A percentile compares a stretch with the other conserved stretches of the same genome.
phyloP scores from a whole-genome alignment of 805 yeast genomes.

The Barnettozyma populi region DNA sequence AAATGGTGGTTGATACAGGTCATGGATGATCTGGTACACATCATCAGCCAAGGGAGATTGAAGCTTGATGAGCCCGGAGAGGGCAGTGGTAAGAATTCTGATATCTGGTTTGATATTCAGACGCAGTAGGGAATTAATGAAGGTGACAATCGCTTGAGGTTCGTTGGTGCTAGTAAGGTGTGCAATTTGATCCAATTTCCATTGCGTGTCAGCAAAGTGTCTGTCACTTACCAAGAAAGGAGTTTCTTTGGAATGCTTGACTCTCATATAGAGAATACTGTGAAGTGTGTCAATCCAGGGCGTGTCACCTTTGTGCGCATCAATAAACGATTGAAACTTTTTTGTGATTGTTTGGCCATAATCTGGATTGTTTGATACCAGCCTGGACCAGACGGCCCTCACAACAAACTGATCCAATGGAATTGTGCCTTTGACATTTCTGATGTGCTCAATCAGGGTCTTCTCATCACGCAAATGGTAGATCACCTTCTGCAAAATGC shows the following conservation, averaged over 20 bases:
- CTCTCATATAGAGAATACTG: not conserved
- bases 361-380: slow-evolving; percentile 2
- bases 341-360: not conserved
- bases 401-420: slow-evolving; percentile 5
- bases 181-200: slow-evolving; percentile 5
- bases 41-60: slow-evolving; percentile 10
- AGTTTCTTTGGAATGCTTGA: not conserved
- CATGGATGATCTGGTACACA: slow-evolving; percentile 14
- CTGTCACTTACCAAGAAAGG: not conserved
- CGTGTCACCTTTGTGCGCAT: not conserved
- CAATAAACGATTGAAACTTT: not conserved
- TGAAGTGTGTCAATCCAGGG: slow-evolving; percentile 8
- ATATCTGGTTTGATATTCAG: slow-evolving; percentile 18
- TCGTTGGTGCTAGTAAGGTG: not conserved
- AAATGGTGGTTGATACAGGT: slow-evolving; percentile 11
- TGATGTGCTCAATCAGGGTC: not conserved
- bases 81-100: slow-evolving; percentile 5
- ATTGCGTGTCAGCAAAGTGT: not conserved
- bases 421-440: not conserved
- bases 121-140: slow-evolving; percentile 11
- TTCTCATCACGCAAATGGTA: not conserved
- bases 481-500: slow-evolving; percentile 5
- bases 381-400: slow-evolving; percentile 7
- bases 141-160: slow-evolving; percentile 1
- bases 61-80: slow-evolving; percentile 10